A percentile compares a stretch with the other conserved stretches of the same genome.
phyloP scores from a whole-genome alignment of 352 stramenopile species.

The Phytophthora multivora region DNA sequence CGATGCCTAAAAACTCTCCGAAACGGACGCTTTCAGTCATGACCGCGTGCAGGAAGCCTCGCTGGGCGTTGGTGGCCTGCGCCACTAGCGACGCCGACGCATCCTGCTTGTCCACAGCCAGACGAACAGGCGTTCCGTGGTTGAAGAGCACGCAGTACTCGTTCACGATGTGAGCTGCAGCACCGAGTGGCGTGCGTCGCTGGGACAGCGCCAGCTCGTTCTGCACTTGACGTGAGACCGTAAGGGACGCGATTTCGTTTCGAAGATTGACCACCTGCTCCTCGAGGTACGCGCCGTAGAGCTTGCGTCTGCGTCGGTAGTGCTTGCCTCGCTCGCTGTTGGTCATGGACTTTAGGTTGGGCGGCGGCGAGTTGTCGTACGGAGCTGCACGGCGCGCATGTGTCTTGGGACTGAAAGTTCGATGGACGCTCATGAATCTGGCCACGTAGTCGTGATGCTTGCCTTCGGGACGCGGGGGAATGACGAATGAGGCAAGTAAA shows the following conservation, averaged over 20 bases:
- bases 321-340: constrained; percentile 75
- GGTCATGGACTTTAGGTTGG: constrained; percentile 53
- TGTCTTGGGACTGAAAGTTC: no score
- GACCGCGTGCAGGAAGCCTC: constrained; percentile 42
- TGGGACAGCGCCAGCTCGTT: constrained; percentile 36
- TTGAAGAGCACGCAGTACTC: constrained; percentile 64
- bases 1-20: constrained; percentile 44
- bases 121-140: constrained; percentile 50
- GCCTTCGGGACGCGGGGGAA: no score
- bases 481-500: no score
- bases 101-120: constrained; percentile 34
- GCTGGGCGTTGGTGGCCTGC: constrained; percentile 29
- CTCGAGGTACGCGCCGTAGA: constrained; percentile 46
- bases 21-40: constrained; percentile 52
- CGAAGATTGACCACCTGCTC: constrained; percentile 35
- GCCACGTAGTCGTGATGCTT: no score
- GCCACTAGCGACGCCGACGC: background rate
- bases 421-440: no score
- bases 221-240: constrained; percentile 32
- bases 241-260: constrained; percentile 51
- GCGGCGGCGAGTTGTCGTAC: constrained; percentile 3
- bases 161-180: constrained; percentile 41
- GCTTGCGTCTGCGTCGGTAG: constrained; percentile 58
- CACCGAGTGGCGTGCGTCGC: constrained; percentile 23
- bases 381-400: background rate